Evolutionary conservation across 305 asterid species (phyloP).

Genomic region (Solanum hybrid): DNA sequence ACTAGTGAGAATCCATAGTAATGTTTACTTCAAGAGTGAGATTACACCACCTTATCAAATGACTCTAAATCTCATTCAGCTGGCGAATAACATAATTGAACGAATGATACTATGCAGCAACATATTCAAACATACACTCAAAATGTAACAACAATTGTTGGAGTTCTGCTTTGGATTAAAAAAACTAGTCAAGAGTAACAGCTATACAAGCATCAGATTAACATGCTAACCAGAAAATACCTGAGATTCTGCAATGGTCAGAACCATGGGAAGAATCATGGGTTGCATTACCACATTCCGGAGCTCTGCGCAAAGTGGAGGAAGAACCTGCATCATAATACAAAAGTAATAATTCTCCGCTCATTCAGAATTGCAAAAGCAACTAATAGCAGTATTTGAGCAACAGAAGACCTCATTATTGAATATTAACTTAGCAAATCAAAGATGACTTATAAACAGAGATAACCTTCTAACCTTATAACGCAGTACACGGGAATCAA

Average conservation of each 20-base stretch:
- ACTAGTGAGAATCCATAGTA: background rate
- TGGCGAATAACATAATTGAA: background rate
- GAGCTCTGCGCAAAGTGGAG: conserved; percentile 98
- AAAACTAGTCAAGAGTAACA: background rate
- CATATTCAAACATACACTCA: background rate
- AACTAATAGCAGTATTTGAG: conserved; percentile 5
- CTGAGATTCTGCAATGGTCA: conserved; percentile 98
- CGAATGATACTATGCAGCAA: background rate
- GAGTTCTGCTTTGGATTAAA: background rate
- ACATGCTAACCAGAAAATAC: conserved; percentile 28
- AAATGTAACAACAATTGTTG: background rate
- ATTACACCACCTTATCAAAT: background rate
- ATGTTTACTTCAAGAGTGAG: background rate
- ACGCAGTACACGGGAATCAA: conserved; percentile 92
- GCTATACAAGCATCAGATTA: conserved; percentile 1
- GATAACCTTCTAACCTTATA: conserved; percentile 58
- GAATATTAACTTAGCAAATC: conserved; percentile 1
- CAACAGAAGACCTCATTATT: background rate
- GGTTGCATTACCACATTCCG: conserved; percentile 98
- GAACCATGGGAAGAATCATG: conserved; percentile 95
- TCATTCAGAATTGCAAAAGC: conserved; percentile 7
- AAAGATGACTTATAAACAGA: background rate
- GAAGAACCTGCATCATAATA: conserved; percentile 69
- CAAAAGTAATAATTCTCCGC: conserved; percentile 9
- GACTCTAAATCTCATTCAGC: background rate